Percentiles rank a stretch among this genome's conserved stretches.
These are phyloP conservation scores for Pseudisothecium myosuroides DNA, from an alignment of 225 moss, liverwort and hornwort genomes.

Conservation along the genomic window DNA sequence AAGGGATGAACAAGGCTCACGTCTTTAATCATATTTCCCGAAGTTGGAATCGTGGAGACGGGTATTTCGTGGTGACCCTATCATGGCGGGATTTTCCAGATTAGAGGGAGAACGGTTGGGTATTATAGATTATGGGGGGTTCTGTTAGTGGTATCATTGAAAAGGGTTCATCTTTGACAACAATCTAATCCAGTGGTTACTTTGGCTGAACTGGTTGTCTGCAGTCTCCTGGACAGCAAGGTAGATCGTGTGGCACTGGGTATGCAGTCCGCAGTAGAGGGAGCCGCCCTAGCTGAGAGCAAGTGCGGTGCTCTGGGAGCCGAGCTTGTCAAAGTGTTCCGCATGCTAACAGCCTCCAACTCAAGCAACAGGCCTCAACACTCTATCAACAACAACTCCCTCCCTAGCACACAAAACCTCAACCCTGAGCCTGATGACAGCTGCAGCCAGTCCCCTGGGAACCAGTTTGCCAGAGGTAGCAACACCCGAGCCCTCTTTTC, in stretches of 20 bases:
- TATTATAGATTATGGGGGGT: background rate
- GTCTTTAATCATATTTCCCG: background rate
- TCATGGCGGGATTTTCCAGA: background rate
- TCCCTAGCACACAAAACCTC: background rate
- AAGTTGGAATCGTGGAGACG: background rate
- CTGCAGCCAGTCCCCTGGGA: constrained; percentile 18
- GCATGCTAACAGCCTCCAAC: constrained; percentile 67
- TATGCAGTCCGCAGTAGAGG: constrained; percentile 79
- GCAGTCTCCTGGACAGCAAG: constrained; percentile 79
- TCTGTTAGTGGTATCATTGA: background rate
- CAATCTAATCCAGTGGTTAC: background rate
- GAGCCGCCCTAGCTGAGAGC: constrained; percentile 83
- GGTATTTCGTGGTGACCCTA: background rate
- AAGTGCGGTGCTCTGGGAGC: constrained; percentile 89
- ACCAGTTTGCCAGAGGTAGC: background rate
- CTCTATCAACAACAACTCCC: background rate
- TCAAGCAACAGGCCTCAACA: background rate
- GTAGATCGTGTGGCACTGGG: constrained; percentile 73
- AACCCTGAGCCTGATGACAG: background rate
- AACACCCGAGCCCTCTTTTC: constrained; percentile 13
- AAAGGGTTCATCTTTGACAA: background rate
- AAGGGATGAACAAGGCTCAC: background rate
- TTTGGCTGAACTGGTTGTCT: background rate
- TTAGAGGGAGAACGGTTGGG: background rate
- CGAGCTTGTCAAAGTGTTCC: constrained; percentile 94